Base-by-base conservation (phyloP, 352 stramenopile species). In the Globisporangium ultimum region DNA sequence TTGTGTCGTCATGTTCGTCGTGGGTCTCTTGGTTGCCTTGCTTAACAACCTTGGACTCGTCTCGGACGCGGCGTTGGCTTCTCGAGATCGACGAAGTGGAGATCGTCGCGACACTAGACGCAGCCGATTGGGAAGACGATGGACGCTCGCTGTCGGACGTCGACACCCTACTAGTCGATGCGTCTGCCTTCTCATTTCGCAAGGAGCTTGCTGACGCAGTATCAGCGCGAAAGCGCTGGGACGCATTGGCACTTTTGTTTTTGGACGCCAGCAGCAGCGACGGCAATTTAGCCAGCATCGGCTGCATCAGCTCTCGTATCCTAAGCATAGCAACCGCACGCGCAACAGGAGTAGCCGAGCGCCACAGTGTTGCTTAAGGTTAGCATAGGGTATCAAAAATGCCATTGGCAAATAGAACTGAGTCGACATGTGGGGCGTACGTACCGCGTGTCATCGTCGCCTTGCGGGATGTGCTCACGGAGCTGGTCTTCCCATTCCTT, bases 241-340 rank as follows among this genome's bases (percentile, higher is more conserved):
- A 47, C 6, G 8, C 28, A 17, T 22, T 41, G 38, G 12, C 21
- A 36, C 38, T 66, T 18, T 66, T 66, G 18, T 64, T 60, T 53
- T 84, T 88, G 24, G 68, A 75, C 38, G 70, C 70, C 53, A 90
- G 60, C n/a, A 91, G 45, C n/a, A 92, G 68, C 15, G 76, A 64
- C 28, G 80, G 79, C 34, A 94, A 38, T 62, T 88, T 94, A 18
- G 74, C 73, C 55, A 91, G 66, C 54, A 92, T 59, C 9, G 80
- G 84, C 63, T 92, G 71, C 82, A 94, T 94, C 41, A 92, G 62
- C 55, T 92, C 78, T 55, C 76, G 79, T 62, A 94, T 84, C 20
- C 77, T 87, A 48, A 17, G 15, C 3, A 58, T 43, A 49, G 17
- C 17, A 18, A 48, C 24, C 24, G 2, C 24, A 28, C 24, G 28